Percentiles rank a stretch among this genome's conserved stretches.
Evolutionary conservation across 192 early-diverging fungal genomes (phyloP).

Genomic region (Coemansia erecta): DNA sequence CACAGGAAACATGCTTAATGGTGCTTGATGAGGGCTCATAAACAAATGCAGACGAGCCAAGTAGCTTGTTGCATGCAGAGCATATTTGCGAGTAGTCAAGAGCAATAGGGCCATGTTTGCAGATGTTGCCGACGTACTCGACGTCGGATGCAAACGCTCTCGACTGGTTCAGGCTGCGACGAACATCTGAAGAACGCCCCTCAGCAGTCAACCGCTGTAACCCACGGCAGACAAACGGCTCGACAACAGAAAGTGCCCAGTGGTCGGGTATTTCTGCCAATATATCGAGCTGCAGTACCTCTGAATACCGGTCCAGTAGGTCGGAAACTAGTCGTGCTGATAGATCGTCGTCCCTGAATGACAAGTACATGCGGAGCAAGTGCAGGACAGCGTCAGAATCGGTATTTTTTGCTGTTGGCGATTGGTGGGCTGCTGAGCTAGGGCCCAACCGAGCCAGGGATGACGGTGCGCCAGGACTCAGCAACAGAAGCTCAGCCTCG

Average conservation of each 20-base stretch:
- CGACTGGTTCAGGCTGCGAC: slow-evolving; percentile 17
- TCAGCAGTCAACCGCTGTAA: slow-evolving; percentile 9
- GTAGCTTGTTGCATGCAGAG: slow-evolving; percentile 40
- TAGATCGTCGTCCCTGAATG: slow-evolving; percentile 27
- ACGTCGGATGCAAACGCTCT: slow-evolving; percentile 1
- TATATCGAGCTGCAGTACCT: not conserved
- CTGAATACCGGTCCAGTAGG: slow-evolving; percentile 15
- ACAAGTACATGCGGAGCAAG: slow-evolving; percentile 28
- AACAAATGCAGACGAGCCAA: slow-evolving; percentile 50
- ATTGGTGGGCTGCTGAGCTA: not conserved
- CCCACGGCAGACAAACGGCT: slow-evolving; percentile 28
- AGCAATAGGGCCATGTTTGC: slow-evolving; percentile 6
- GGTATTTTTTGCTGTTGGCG: not conserved
- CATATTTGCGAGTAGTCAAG: slow-evolving; percentile 48
- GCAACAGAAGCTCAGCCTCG: slow-evolving; percentile 40
- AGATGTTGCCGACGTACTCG: not conserved
- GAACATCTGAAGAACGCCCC: slow-evolving; percentile 6
- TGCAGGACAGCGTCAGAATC: slow-evolving; percentile 5
- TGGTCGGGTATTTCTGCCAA: slow-evolving; percentile 28
- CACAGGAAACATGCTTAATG: slow-evolving; percentile 38
- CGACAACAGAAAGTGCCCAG: slow-evolving; percentile 29
- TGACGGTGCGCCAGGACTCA: slow-evolving; percentile 9
- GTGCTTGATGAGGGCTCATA: slow-evolving; percentile 14
- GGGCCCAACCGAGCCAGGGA: slow-evolving; percentile 27
- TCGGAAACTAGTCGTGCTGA: slow-evolving; percentile 31